Base-by-base conservation (phyloP, 2,329 filamentous ascomycete species). In the Lachnellula occidentalis region DNA sequence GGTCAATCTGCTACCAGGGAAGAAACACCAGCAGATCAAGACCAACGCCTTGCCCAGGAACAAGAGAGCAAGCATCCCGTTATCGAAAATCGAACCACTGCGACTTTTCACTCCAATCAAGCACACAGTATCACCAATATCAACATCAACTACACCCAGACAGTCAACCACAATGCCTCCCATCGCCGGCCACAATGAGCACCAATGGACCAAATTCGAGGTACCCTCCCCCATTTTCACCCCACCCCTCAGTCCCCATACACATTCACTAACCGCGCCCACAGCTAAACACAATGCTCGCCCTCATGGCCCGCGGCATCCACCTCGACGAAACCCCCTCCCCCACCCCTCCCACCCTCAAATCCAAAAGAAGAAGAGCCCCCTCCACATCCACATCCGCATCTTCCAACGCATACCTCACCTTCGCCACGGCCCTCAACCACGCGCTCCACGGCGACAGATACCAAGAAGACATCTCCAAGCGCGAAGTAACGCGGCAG, bases 371-470 rank as follows among this genome's bases (percentile, higher is more conserved):
- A 62, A 67, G 34, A 55, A 50, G 36, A 52, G 57, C 11, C 47
- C 41, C 39, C 21, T 37, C 4, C 45, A 42, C 5, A 24, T 24
- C 24, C 24, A 24, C 5, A 24, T 24, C 31, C 15, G 46, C 1
- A 36, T 58, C 4, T 45, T 15, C 27, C 17, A 53, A 56, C 17
- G 56, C 61, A 27, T 58, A 64, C 45, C 49, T 62, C 12, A 54
- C 57, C 31, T 65, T 72, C 50, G 62, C 66, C 14, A 64, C 63
- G 1, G 55, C 61, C 45, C 56, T 72, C 41, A 72, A 71, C 49
- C 41, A 61, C 34, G 60, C 64, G 7, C 55, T 70, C 17, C 61
- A 69, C 49, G 54, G 59, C 9, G 42, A 31, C 12, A 46, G 59
- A 45, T 62, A 59, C 47, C 36, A 52, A 2, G 34, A 62, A 14